Base-by-base conservation (phyloP, 345 rosid species). In the Moricandia moricandioides region DNA sequence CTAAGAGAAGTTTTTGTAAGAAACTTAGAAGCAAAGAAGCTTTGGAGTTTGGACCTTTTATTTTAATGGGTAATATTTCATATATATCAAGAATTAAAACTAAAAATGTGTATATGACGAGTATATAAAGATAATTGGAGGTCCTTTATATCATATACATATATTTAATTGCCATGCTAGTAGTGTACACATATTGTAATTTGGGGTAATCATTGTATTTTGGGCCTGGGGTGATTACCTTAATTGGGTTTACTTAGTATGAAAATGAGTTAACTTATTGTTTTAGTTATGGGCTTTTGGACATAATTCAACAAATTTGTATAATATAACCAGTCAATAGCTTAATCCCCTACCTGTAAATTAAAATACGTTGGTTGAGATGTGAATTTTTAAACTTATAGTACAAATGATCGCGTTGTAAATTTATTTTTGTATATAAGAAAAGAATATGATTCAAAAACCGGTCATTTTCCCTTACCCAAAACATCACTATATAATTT, bases 401-500 rank as follows among this genome's bases (percentile, higher is more conserved):
- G 2, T 69, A 17, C 56, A 54, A 35, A 26, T 16, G 33, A 68
- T 52, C 51, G 55, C 73, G 70, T 29, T 76, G 63, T 62, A 5
- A 58, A 10, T n/a, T n/a, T n/a, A 4, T 54, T 8, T 0, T 24
- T 59, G 30, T 4, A 16, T 13, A 8, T 0, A 29, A 37, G n/a
- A 4, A 0, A 49, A 59, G 0, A 12, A 43, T 16, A 55, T 27
- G 34, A n/a, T n/a, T n/a, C n/a, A n/a, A n/a, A n/a, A n/a, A n/a
- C 26, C 54, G 64, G 71, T 77, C 76, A 64, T 34, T 77, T 64
- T 77, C 80, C 33, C 43, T 70, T 64, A 70, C 67, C 71, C 31
- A 71, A 69, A 62, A 70, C 58, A 62, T 76, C 27, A 40, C 40
- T 60, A 16, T 14, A 66, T 27, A 35, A 16, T 30, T 73, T 47